Evolutionary conservation across 106 monocot species (phyloP), one percentile per base, ranked within the genome.

Genomic region (Phalaenopsis equestris): DNA sequence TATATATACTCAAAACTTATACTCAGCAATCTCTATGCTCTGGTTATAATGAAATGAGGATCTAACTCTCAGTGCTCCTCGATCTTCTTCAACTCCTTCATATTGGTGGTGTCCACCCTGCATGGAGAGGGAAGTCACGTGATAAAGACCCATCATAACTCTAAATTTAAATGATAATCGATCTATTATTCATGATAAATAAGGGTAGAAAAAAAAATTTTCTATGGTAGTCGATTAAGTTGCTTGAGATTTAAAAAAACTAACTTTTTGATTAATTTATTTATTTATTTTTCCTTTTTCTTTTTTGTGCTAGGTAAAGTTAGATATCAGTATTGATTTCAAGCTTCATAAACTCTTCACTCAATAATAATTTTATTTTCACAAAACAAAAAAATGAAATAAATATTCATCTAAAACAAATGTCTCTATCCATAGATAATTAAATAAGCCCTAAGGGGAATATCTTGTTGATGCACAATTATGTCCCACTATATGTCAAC

Each of bases 81-180:
- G 78, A 93, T 90, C 86, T 96, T 96, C 88, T 93, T 96, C 80
- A 91, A 76, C 49, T 93, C 91, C 79, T 93, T 93, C 93, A 96
- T 91, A 79, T 93, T 96, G 77, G 93, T 96, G 17, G 91, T 96
- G 61, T 96, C 96, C 77, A 96, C 93, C 48, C 96, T 91, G 88
- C 55, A 81, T 47, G 24, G 2, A 67, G 79, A 56, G 67, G 8
- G n/a, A 70, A 15, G 39, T 41, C 39, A 39, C 15, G 39, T 68
- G 8, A 37, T 2, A 37, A 24, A 70, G 8, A 39, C 12, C 15
- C 70, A 70, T 70, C 38, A 39, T 70, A 39, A 70, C 37, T 39
- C 11, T 3, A 70, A 70, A 52, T 3, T 52, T 52, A 12, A 1
- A 52, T 52, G 10, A 70, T 39, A 30, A 61, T 61, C 19, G 7